Evolutionary conservation across 208 protist genomes (phyloP).

Genomic region (Endotrypanum monterogeii): DNA sequence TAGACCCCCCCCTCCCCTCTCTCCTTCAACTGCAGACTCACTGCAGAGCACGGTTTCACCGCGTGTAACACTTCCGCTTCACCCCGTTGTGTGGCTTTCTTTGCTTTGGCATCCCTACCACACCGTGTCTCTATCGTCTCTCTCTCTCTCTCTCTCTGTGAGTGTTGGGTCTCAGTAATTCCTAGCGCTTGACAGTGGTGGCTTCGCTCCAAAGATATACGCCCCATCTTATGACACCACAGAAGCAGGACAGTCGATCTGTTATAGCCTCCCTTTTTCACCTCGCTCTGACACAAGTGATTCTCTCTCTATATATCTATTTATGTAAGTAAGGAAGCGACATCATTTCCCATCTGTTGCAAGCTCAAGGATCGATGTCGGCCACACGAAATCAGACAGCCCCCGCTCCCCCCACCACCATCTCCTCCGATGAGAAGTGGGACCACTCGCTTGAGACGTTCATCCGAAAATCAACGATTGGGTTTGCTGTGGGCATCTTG

Average conservation of each 20-base stretch:
- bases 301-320: too few species aligned
- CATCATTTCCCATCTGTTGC: not conserved
- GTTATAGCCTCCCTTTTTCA: not conserved
- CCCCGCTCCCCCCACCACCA: conserved; percentile 15
- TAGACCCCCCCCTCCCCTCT: too few species aligned
- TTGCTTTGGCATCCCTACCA: not conserved
- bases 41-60: too few species aligned
- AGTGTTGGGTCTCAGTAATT: not conserved
- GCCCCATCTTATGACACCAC: not conserved
- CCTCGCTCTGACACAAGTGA: too few species aligned
- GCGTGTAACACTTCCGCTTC: not conserved
- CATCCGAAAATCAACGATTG: conserved; percentile 86
- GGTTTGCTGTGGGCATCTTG: conserved; percentile 68
- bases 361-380: not conserved
- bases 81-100: not conserved
- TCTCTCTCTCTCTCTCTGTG: not conserved
- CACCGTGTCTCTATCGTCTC: not conserved
- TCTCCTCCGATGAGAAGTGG: conserved; percentile 89
- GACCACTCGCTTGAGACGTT: conserved; percentile 87
- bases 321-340: not conserved
- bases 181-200: not conserved
- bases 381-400: conserved; percentile 2
- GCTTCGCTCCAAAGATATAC: not conserved
- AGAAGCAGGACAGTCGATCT: too few species aligned
- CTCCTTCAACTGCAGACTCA: too few species aligned